Evolutionary conservation across 352 stramenopile genomes (phyloP).

Genomic region (Globisporangium mamillatum): DNA sequence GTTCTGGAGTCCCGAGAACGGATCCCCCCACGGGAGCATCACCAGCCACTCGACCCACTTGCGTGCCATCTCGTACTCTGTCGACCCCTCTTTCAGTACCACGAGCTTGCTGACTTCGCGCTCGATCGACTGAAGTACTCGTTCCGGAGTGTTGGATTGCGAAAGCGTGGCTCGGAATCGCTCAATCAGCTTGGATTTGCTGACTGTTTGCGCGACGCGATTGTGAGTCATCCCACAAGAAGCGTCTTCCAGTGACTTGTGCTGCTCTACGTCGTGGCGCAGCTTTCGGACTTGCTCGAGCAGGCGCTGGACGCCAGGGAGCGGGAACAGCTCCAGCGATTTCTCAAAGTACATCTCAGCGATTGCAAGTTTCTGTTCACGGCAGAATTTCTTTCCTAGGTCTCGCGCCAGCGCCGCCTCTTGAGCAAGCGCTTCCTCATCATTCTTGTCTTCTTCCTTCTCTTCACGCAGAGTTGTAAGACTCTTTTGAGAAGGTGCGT

Average conservation of each 20-base stretch:
- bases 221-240: not conserved
- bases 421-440: conserved; percentile 38
- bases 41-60: conserved; percentile 69
- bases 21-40: conserved; percentile 46
- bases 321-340: conserved; percentile 49
- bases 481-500: not conserved
- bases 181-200: conserved; percentile 19
- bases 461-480: not conserved
- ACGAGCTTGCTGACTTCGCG: conserved; percentile 52
- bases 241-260: not conserved
- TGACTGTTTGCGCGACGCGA: not conserved
- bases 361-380: conserved; percentile 37
- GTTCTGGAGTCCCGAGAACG: conserved; percentile 21
- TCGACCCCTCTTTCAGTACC: conserved; percentile 18
- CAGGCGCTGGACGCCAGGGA: conserved; percentile 53
- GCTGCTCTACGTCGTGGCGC: conserved; percentile 10
- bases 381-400: conserved; percentile 56
- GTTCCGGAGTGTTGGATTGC: conserved; percentile 18
- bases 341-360: conserved; percentile 60
- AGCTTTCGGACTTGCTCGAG: conserved; percentile 30
- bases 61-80: conserved; percentile 30
- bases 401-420: conserved; percentile 63
- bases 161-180: conserved; percentile 24
- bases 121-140: conserved; percentile 33
- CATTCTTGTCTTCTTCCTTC: not conserved